Conservation (phyloP, 768 basidiomycete genomes). For the Lactifluus pinguis region DNA sequence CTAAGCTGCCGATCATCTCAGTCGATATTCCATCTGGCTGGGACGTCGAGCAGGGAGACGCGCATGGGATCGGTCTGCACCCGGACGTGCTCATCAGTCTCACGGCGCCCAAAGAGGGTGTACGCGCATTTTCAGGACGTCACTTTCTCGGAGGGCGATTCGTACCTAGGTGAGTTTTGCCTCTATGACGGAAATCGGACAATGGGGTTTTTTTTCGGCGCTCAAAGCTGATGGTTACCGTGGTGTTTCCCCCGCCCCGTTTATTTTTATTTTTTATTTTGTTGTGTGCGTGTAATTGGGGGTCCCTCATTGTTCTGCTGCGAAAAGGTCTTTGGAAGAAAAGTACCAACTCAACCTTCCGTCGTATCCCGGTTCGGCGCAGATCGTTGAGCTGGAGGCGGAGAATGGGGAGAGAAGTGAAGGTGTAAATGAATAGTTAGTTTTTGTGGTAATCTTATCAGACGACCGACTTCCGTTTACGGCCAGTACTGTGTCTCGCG, state of each 20-base stretch:
- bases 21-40: conserved; percentile 97
- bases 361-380: conserved; percentile 64
- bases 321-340: conserved; percentile 53
- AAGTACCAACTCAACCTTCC: conserved; percentile 77
- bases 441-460: neutral
- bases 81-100: conserved; percentile 82
- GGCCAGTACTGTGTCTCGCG: neutral
- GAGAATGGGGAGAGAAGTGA: neutral
- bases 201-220: no score
- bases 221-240: no score
- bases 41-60: conserved; percentile 79
- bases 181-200: neutral
- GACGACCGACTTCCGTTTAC: no score
- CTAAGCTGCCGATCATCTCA: conserved; percentile 75
- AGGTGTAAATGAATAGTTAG: no score
- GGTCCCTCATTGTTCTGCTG: no score
- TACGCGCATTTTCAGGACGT: conserved; percentile 60
- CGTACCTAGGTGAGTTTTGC: conserved; percentile 59
- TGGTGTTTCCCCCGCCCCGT: neutral
- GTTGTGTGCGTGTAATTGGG: no score
- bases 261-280: neutral
- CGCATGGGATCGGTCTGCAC: conserved; percentile 45
- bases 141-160: conserved; percentile 96
- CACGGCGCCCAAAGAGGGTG: conserved; percentile 92
- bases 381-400: conserved; percentile 68